Evolutionary conservation across 2,329 filamentous ascomycete species (phyloP).

Genomic region (Biscogniauxia sp.): DNA sequence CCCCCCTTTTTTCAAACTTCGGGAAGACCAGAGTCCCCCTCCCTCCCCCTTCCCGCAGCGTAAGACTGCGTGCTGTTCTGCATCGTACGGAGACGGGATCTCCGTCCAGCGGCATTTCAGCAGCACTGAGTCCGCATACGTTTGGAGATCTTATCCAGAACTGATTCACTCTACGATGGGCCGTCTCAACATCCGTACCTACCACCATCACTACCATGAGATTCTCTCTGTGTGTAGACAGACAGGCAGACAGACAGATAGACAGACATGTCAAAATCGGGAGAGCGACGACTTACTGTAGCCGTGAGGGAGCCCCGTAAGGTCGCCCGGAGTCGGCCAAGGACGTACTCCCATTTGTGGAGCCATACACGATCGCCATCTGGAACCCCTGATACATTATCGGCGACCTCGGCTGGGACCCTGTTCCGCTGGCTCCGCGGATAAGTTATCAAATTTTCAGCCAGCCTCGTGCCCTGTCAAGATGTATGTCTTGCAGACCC

Average conservation of each 20-base stretch:
- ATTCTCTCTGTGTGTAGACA: not conserved
- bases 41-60: not conserved
- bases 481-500: not conserved
- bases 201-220: not conserved
- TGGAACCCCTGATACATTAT: not conserved
- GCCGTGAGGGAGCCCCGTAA: not conserved
- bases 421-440: not conserved
- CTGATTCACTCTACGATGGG: not conserved
- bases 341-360: not conserved
- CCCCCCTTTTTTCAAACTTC: not conserved
- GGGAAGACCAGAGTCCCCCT: not conserved
- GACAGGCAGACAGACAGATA: not conserved
- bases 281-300: not conserved
- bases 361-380: not conserved
- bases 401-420: not conserved
- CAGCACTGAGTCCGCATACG: conserved; percentile 15
- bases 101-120: conserved; percentile 17
- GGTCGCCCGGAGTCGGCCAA: not conserved
- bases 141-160: conserved; percentile 18
- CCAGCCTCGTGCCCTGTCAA: not conserved
- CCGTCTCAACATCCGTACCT: not conserved
- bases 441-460: not conserved
- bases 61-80: conserved; percentile 10
- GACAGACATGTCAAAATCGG: not conserved
- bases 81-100: conserved; percentile 22